Conservation (phyloP, 768 basidiomycete species). For the Peribolospora kevripleyi region DNA sequence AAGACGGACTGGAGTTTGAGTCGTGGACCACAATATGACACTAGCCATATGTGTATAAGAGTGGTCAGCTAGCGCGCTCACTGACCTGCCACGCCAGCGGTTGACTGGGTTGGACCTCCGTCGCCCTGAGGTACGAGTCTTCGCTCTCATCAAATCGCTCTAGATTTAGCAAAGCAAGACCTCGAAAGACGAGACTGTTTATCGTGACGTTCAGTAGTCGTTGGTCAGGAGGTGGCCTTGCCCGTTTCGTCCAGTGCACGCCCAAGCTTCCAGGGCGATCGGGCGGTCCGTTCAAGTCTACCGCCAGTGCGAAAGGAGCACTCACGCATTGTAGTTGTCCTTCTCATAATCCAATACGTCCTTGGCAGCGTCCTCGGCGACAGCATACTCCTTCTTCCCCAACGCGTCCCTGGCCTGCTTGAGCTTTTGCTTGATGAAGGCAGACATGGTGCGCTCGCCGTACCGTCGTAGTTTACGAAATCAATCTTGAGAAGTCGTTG, state of each 20-base stretch:
- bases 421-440: slow-evolving; percentile 43
- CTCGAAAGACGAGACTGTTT: slow-evolving; percentile 59
- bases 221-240: too few relatives aligned
- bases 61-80: background rate
- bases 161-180: slow-evolving; percentile 51
- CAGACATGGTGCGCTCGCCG: slow-evolving; percentile 5
- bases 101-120: slow-evolving; percentile 39
- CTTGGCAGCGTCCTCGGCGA: slow-evolving; percentile 40
- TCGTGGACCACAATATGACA: background rate
- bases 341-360: slow-evolving; percentile 34
- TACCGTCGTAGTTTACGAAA: too few relatives aligned
- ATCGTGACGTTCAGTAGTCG: background rate
- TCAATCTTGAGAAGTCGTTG: too few relatives aligned
- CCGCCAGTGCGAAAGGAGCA: slow-evolving; percentile 5
- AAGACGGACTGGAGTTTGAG: background rate
- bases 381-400: slow-evolving; percentile 44
- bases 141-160: slow-evolving; percentile 50
- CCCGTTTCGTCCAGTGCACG: background rate
- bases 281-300: background rate
- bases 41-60: too few relatives aligned
- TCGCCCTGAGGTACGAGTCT: slow-evolving; percentile 61
- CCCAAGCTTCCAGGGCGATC: background rate
- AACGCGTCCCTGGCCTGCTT: slow-evolving; percentile 56
- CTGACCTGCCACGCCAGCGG: slow-evolving; percentile 63
- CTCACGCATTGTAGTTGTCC: slow-evolving; percentile 69